phyloP scores from a whole-genome alignment of 176 grass and related monocot genomes.

The Aegilops longissima region DNA sequence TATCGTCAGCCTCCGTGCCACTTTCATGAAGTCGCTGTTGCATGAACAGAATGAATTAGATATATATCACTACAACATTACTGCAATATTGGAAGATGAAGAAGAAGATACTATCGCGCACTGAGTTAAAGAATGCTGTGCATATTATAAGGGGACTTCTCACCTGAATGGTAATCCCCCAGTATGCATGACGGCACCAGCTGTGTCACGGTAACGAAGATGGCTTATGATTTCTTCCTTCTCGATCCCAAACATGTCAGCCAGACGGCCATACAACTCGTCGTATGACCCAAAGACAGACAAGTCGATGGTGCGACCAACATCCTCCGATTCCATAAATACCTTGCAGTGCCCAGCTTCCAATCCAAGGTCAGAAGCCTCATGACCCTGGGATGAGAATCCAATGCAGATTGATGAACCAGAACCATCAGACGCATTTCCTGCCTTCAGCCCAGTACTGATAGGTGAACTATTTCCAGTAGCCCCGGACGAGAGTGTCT shows the following conservation, averaged over 20 bases:
- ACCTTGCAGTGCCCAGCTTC: conserved; percentile 67
- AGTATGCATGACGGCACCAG: conserved; percentile 63
- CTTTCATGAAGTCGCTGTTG: conserved; percentile 76
- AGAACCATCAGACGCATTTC: conserved; percentile 50
- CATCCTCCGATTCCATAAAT: conserved; percentile 74
- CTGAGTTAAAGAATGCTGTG: not conserved
- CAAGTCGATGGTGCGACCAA: conserved; percentile 70
- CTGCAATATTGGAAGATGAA: not conserved
- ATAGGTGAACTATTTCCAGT: conserved; percentile 42
- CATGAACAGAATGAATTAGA: not conserved
- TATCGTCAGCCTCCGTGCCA: conserved; percentile 71
- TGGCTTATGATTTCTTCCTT: conserved; percentile 65
- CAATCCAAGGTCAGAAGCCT: conserved; percentile 47
- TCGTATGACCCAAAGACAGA: conserved; percentile 70
- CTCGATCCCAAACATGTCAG: conserved; percentile 76
- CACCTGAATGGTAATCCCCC: conserved; percentile 74
- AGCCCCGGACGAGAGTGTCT: conserved; percentile 46
- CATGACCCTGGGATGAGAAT: conserved; percentile 33
- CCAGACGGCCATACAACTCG: conserved; percentile 61
- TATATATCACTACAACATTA: not conserved
- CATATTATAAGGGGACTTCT: not conserved
- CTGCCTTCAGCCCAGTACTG: conserved; percentile 34
- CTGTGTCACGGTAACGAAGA: conserved; percentile 60
- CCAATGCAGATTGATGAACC: conserved; percentile 54
- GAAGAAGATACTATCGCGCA: not conserved